These are phyloP conservation scores for Cladosporium sphaerospermum DNA, from an alignment of 2,329 filamentous ascomycete species.

Conservation along the genomic window DNA sequence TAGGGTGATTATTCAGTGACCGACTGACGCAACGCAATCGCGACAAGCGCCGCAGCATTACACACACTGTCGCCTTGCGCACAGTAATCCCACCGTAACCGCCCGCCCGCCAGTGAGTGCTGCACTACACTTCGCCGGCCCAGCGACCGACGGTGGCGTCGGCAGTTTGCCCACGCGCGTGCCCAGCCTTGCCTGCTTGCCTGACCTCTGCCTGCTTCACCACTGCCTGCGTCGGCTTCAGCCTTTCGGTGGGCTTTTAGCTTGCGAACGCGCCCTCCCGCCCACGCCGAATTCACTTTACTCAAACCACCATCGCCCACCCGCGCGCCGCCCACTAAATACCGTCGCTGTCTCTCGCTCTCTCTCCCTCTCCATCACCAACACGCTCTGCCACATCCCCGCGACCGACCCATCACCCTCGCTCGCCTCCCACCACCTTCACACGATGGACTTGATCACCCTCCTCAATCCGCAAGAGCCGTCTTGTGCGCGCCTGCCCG, in stretches of 20 bases:
- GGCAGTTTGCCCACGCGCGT: background rate
- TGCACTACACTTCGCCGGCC: background rate
- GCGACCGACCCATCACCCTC: background rate
- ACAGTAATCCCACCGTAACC: too few species aligned
- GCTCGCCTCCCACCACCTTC: background rate
- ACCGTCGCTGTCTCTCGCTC: background rate
- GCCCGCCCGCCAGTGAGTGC: too few species aligned
- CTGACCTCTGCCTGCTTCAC: background rate
- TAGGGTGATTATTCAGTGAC: too few species aligned
- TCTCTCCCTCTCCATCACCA: background rate
- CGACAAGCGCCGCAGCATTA: too few species aligned
- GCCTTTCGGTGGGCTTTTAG: slow-evolving; percentile 5
- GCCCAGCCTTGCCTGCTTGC: too few species aligned
- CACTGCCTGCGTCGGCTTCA: background rate
- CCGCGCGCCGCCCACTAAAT: too few species aligned
- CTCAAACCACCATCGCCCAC: background rate
- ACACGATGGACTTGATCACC: slow-evolving; percentile 8
- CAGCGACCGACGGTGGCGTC: background rate
- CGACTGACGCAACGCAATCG: too few species aligned
- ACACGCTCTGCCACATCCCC: background rate
- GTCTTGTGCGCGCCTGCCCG: slow-evolving; percentile 10
- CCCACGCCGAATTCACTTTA: slow-evolving; percentile 5
- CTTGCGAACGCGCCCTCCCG: background rate
- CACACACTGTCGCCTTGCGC: too few species aligned
- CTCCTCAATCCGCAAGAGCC: slow-evolving; percentile 2